Conservation (phyloP, 306 rosid genomes). For the Medicago lupulina region DNA sequence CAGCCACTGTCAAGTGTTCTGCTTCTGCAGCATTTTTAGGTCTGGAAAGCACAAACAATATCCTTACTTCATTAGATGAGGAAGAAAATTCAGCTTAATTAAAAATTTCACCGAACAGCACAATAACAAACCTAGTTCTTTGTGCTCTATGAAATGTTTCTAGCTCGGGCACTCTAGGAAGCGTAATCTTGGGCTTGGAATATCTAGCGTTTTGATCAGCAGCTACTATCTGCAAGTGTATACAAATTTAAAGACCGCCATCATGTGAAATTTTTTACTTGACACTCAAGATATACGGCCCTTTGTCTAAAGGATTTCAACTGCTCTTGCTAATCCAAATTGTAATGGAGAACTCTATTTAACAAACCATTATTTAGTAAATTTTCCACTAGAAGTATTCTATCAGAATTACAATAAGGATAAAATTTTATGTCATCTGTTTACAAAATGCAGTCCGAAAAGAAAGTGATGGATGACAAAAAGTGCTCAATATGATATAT, state of each 20-base stretch:
- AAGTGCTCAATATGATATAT: neutral
- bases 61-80: conserved; percentile 27
- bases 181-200: conserved; percentile 72
- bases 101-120: conserved; percentile 31
- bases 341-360: conserved; percentile 10
- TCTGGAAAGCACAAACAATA: conserved; percentile 51
- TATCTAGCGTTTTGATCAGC: conserved; percentile 56
- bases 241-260: conserved; percentile 22
- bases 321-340: conserved; percentile 26
- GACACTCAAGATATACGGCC: conserved; percentile 18
- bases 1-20: conserved; percentile 49
- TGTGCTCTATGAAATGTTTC: conserved; percentile 86
- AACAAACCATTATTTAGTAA: neutral
- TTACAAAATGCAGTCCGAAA: conserved; percentile 27
- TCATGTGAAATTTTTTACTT: conserved; percentile 31
- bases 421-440: conserved; percentile 2
- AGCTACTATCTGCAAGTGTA: conserved; percentile 64
- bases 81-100: conserved; percentile 24
- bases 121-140: conserved; percentile 71
- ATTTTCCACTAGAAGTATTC: neutral
- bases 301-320: conserved; percentile 26
- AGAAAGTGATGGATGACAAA: conserved; percentile 15
- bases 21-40: conserved; percentile 63
- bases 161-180: conserved; percentile 90
- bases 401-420: conserved; percentile 2